Evolutionary conservation across 2,329 filamentous ascomycete genomes (phyloP).

Genomic region (Fusarium sp.): DNA sequence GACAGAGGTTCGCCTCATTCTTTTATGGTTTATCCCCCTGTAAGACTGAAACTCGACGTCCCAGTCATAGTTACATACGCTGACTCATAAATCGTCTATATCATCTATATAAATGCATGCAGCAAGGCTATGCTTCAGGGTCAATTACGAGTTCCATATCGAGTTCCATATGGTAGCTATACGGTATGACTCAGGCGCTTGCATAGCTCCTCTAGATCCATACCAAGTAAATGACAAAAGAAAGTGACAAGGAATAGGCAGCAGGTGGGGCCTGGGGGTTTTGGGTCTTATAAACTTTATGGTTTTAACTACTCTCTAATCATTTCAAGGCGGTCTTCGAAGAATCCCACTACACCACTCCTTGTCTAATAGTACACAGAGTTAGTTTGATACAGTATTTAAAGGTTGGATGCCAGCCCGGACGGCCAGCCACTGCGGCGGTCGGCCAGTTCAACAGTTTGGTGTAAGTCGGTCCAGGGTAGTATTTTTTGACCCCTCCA

Average conservation of each 20-base stretch:
- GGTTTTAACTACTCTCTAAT: neutral
- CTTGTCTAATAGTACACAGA: neutral
- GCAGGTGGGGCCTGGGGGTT: no score
- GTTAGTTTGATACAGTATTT: no score
- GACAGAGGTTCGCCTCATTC: neutral
- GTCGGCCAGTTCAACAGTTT: neutral
- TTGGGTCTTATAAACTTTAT: neutral
- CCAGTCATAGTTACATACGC: neutral
- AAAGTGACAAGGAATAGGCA: neutral
- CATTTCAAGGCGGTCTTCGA: neutral
- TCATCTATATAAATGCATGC: neutral
- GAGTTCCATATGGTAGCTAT: neutral
- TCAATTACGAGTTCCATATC: neutral
- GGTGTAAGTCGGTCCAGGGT: neutral
- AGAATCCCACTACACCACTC: neutral
- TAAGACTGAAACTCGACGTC: neutral
- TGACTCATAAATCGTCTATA: neutral
- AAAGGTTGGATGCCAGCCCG: no score
- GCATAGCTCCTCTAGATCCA: neutral
- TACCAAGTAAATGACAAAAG: neutral
- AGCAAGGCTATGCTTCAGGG: neutral
- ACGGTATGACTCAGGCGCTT: constrained; percentile 1
- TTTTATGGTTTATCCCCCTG: constrained; percentile 1
- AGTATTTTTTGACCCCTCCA: neutral
- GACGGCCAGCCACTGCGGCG: neutral